Evolutionary conservation across 371 early-diverging fungal species (phyloP), one percentile per base, ranked within the genome.

Genomic region (Saksenaea vasiformis): DNA sequence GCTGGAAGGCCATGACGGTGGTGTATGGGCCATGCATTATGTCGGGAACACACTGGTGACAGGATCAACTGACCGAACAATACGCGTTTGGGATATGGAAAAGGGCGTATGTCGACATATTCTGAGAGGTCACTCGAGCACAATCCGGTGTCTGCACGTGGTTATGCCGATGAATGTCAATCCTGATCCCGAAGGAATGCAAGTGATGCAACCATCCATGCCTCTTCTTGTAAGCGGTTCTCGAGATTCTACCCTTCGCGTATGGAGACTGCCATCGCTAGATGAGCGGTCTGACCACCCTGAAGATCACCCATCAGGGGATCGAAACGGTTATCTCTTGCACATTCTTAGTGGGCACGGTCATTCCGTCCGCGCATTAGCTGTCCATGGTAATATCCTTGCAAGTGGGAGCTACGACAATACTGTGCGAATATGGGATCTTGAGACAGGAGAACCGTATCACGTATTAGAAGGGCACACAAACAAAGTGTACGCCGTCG

Each of bases 11-110:
- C 99, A 99, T 74, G 94, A 93, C 26, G 99, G 99, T 35, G 99
- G 99, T 54, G 98, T 99, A 2, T 99, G 99, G 99, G 94, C 98
- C 0, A 82, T 99, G 58, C 91, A 95, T 61, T 93, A 93, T 64
- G 87, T 89, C 37, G 92, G 91, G 47, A 90, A 93, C 56, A 87
- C 93, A 0, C 83, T 99, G 1, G 96, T 98, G 3, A 94, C 94
- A 39, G 99, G 99, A n/a, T 95, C 96, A 27, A 99, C 97, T 1
- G 99, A 99, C 73, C 87, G 98, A 31, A 94, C 95, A 0, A 93
- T 98, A 17, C 87, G 97, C 15, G 92, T 99, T 0, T 99, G 99
- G 99, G 95, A 99, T 71, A 87, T 96, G 72, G 87, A 90, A 28
- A 80, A 87, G n/a, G 97, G 98, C 0, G 64, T 70, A 17, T 96